A percentile compares a stretch with the other conserved stretches of the same genome.
Conservation (phyloP, 1,139 yeast species). For the Hemisphaericaspora xylofermentans region DNA sequence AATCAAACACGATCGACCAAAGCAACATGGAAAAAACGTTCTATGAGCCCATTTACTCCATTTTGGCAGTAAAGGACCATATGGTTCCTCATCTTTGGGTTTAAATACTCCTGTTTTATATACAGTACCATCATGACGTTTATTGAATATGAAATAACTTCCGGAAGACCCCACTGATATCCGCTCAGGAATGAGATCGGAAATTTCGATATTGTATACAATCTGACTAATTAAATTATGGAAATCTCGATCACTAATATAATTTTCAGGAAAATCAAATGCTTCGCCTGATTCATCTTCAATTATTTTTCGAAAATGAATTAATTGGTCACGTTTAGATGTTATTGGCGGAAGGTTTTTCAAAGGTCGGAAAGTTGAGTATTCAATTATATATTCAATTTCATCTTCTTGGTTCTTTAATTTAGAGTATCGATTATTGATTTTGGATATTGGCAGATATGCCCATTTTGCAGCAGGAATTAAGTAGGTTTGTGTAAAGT, state of each 20-base stretch:
- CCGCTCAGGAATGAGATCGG: constrained; percentile 42
- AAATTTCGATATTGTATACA: constrained; percentile 24
- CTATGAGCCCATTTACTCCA: constrained; percentile 82
- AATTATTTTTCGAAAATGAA: constrained; percentile 16
- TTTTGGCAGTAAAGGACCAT: constrained; percentile 75
- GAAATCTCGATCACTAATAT: constrained; percentile 22
- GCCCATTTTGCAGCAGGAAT: constrained; percentile 33
- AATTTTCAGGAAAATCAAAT: constrained; percentile 22
- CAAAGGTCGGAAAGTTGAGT: constrained; percentile 26
- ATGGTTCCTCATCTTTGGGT: constrained; percentile 81
- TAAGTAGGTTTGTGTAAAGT: constrained; percentile 24
- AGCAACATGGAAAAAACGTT: constrained; percentile 73
- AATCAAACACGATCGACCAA: constrained; percentile 70
- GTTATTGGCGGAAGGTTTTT: constrained; percentile 17
- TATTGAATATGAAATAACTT: constrained; percentile 55
- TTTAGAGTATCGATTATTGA: constrained; percentile 4
- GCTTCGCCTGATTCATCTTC: constrained; percentile 10
- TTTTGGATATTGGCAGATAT: constrained; percentile 18
- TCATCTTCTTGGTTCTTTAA: constrained; percentile 4
- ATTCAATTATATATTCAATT: constrained; percentile 24
- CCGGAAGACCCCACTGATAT: constrained; percentile 72
- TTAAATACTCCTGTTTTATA: constrained; percentile 60
- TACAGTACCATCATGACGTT: constrained; percentile 10
- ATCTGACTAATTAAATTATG: constrained; percentile 20
- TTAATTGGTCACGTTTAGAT: constrained; percentile 18